Base-by-base conservation (phyloP, 148 eudicot species). In the Camellia japonica region DNA sequence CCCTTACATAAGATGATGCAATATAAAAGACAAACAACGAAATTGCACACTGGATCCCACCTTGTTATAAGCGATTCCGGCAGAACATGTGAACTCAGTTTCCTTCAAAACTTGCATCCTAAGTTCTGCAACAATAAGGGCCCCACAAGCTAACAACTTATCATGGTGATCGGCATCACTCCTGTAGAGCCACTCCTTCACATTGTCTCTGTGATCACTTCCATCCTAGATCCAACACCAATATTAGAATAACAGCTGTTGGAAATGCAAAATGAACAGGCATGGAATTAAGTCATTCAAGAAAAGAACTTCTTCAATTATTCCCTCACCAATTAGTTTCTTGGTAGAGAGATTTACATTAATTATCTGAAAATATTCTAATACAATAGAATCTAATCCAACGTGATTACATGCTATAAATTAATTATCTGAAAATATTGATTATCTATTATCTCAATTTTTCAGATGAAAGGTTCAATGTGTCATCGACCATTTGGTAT, bases 21-120 rank as follows among this genome's bases (percentile, higher is more conserved):
- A 9, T 16, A 55, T 42, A 19, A 51, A 73, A 62, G 60, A 75
- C 3, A 51, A 75, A 81, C 13, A 78, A 30, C 54, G 60, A 74
- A 38, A 74, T 30, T 63, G 13, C 43, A 19, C 56, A 55, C 41
- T 18, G 15, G 42, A 65, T 43, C 75, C 64, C 68, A 93, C 98
- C 95, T 95, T 95, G 80, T 95, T 95, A 81, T 95, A 96, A 81
- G 98, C 97, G 64, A 95, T 83, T 67, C 98, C 97, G 20, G 98
- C 98, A 68, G 98, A 95, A 86, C 98, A 95, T 67, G 98, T 92
- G 82, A 93, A 95, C 73, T 93, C 91, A 79, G 97, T 93, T 86
- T 95, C 94, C 83, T 83, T 84, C 83, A 95, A 80, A 68, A 95
- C 98, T 90, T 95, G 91, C 88, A 84, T 76, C 87, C 98, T 89